Evolutionary conservation across 2,329 filamentous ascomycete genomes (phyloP).

Genomic region (Trichophyton simii): DNA sequence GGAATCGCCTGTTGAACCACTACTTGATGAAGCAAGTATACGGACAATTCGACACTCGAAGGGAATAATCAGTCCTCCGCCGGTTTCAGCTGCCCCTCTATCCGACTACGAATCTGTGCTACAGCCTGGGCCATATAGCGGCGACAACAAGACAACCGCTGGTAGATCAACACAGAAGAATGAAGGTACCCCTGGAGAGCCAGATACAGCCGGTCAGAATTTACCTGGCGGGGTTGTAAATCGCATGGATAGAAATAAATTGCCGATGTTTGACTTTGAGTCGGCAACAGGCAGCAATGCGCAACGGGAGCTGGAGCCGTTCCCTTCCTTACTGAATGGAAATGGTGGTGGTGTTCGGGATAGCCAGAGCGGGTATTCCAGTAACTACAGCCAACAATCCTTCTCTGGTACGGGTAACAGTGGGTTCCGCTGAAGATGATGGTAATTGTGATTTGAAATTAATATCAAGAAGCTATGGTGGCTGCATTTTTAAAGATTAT

Average conservation of each 20-base stretch:
- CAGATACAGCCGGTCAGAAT: not conserved
- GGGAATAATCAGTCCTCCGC: not conserved
- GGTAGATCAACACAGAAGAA: not conserved
- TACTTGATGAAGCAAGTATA: not conserved
- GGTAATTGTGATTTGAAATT: too few relatives aligned
- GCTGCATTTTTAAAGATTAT: too few relatives aligned
- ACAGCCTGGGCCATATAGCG: not conserved
- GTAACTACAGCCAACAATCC: not conserved
- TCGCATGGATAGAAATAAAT: not conserved
- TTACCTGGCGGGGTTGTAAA: not conserved
- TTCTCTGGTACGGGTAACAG: not conserved
- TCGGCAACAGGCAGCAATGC: not conserved
- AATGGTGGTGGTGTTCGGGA: not conserved
- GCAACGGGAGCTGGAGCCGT: constrained; percentile 10
- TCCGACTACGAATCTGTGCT: not conserved
- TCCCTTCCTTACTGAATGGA: constrained; percentile 3
- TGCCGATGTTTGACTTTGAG: constrained; percentile 10
- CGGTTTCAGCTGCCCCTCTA: not conserved
- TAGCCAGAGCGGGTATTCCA: constrained; percentile 9
- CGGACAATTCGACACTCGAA: not conserved
- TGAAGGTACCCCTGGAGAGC: not conserved
- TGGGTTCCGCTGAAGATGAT: too few relatives aligned
- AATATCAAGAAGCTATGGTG: too few relatives aligned
- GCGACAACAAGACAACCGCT: not conserved
- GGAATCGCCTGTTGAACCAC: not conserved